Conservation (phyloP, 768 basidiomycete species). For the Lentinus tigrinus region DNA sequence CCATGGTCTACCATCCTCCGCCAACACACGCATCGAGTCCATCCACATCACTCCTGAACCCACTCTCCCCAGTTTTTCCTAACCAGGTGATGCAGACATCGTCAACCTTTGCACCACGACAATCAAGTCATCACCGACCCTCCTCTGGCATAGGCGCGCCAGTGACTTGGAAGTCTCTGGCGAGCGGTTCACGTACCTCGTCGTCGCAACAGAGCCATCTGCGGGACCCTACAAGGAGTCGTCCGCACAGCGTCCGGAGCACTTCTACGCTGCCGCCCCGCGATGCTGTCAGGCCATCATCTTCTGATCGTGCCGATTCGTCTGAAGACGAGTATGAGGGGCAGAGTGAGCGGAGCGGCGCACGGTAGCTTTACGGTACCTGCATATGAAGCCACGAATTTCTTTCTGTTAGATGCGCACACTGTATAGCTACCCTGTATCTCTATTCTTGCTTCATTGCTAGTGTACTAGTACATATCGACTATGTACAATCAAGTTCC, state of each 20-base stretch:
- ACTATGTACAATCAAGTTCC: no score
- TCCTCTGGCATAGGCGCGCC: constrained; percentile 15
- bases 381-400: background rate
- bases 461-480: no score
- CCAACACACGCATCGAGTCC: background rate
- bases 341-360: background rate
- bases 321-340: constrained; percentile 1
- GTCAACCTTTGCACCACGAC: background rate
- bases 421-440: background rate
- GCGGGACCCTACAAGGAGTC: constrained; percentile 12
- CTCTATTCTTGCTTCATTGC: background rate
- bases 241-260: constrained; percentile 17
- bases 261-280: constrained; percentile 19
- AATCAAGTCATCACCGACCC: background rate
- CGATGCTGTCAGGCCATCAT: constrained; percentile 19
- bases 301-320: background rate
- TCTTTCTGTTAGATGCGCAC: background rate
- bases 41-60: constrained; percentile 4
- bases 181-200: constrained; percentile 7
- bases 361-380: no score
- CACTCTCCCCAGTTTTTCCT: constrained; percentile 3
- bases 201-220: background rate
- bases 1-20: background rate
- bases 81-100: background rate
- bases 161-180: constrained; percentile 16